Conservation (phyloP, 345 rosid species). For the Gossypium ekmanianum region DNA sequence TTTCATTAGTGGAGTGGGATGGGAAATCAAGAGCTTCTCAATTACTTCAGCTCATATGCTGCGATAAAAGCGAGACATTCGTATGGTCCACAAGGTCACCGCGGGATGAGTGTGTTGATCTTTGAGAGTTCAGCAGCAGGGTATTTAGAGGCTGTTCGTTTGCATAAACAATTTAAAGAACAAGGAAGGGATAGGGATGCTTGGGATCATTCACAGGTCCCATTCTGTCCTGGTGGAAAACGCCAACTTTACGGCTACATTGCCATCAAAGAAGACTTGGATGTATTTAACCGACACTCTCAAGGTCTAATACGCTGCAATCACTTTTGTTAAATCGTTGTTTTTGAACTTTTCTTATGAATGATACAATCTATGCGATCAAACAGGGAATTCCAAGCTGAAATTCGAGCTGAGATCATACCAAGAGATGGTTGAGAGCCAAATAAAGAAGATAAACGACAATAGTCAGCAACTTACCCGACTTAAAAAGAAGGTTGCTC, state of each 20-base stretch:
- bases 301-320: constrained; percentile 24
- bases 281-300: constrained; percentile 33
- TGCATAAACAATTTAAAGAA: constrained; percentile 38
- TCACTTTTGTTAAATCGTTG: too few relatives aligned
- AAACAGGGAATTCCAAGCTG: constrained; percentile 33
- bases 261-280: constrained; percentile 38
- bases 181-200: constrained; percentile 42
- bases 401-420: constrained; percentile 37
- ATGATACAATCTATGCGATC: background rate
- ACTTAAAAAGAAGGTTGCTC: constrained; percentile 24
- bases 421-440: constrained; percentile 28
- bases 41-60: constrained; percentile 33
- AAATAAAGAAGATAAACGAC: constrained; percentile 28
- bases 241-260: constrained; percentile 45
- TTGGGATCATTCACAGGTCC: constrained; percentile 30
- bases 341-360: background rate
- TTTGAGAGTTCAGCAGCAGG: constrained; percentile 45
- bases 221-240: constrained; percentile 31
- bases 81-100: constrained; percentile 46
- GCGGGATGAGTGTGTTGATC: constrained; percentile 41
- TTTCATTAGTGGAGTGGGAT: constrained; percentile 40
- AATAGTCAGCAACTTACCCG: constrained; percentile 30
- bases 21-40: constrained; percentile 49
- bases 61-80: constrained; percentile 41
- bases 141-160: constrained; percentile 39